Percentiles rank a stretch among this genome's conserved stretches.
These are phyloP conservation scores for Ganoderma boninense DNA, from an alignment of 1,284 basidiomycete genomes.

Conservation along the genomic window DNA sequence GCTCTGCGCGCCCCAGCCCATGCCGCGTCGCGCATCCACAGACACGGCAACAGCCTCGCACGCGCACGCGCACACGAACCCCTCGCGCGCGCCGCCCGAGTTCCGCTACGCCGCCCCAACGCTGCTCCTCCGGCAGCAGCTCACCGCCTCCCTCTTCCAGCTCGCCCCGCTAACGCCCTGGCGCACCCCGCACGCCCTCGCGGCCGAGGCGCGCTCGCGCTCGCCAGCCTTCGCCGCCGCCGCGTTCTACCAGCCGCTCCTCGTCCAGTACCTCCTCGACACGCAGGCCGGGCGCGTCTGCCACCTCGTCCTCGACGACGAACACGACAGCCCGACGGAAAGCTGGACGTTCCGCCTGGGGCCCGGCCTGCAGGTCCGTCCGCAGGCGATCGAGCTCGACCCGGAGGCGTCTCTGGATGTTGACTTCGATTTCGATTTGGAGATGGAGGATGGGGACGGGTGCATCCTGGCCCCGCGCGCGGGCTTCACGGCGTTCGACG, in stretches of 20 bases:
- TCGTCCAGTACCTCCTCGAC: not conserved
- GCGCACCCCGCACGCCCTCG: too few species aligned
- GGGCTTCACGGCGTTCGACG: not conserved
- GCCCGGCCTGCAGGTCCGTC: not conserved
- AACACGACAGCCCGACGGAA: not conserved
- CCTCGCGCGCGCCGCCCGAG: not conserved
- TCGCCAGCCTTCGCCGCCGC: not conserved
- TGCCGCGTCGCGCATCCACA: too few species aligned
- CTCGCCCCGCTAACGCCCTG: too few species aligned
- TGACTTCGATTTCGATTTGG: too few species aligned
- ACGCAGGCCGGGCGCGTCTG: not conserved
- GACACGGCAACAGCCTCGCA: too few species aligned
- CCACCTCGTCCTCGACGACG: not conserved
- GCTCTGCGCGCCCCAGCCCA: not conserved
- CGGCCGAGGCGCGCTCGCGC: not conserved
- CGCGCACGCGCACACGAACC: too few species aligned
- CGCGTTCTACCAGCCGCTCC: not conserved
- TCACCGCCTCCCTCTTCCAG: not conserved
- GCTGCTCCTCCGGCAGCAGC: not conserved
- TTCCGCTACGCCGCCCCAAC: not conserved
- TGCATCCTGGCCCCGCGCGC: not conserved
- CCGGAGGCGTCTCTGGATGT: too few species aligned
- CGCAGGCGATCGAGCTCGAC: not conserved
- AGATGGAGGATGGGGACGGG: not conserved
- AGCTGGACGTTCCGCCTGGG: not conserved